Percentiles rank a stretch among this genome's conserved stretches.
Conservation (phyloP, 2,329 filamentous ascomycete genomes). For the Epichloe festucae region DNA sequence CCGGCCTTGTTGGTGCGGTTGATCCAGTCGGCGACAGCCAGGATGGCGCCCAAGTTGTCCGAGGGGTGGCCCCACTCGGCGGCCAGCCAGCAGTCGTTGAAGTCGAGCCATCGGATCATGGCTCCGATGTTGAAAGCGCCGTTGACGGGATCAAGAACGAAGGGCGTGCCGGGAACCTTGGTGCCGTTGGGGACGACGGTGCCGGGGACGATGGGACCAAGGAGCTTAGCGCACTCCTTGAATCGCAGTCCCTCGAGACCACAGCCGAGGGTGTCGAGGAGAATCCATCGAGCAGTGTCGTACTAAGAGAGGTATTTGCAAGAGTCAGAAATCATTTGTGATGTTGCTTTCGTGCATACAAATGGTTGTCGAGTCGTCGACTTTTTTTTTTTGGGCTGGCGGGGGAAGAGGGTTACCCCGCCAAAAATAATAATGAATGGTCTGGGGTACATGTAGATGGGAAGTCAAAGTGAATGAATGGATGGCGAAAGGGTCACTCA, state of each 20-base stretch:
- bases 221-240: constrained; percentile 88
- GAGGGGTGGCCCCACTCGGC: constrained; percentile 98
- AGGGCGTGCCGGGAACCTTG: constrained; percentile 81
- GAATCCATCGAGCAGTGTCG: constrained; percentile 91
- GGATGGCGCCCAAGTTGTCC: constrained; percentile 93
- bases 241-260: constrained; percentile 92
- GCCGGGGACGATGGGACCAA: constrained; percentile 82
- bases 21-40: constrained; percentile 94
- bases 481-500: constrained; percentile 34
- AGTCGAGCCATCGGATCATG: constrained; percentile 98
- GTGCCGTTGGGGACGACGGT: constrained; percentile 86
- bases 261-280: constrained; percentile 93
- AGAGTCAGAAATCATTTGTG: background rate
- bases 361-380: background rate
- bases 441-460: background rate
- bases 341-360: background rate
- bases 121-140: constrained; percentile 98
- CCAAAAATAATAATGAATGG: too few relatives aligned
- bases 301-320: constrained; percentile 38
- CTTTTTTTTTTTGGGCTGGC: background rate
- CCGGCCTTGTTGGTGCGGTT: constrained; percentile 72
- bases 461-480: background rate
- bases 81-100: constrained; percentile 99
- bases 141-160: constrained; percentile 88
- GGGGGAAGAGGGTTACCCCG: background rate